Evolutionary conservation across 306 rosid genomes (phyloP).

Genomic region (Pueraria montana): DNA sequence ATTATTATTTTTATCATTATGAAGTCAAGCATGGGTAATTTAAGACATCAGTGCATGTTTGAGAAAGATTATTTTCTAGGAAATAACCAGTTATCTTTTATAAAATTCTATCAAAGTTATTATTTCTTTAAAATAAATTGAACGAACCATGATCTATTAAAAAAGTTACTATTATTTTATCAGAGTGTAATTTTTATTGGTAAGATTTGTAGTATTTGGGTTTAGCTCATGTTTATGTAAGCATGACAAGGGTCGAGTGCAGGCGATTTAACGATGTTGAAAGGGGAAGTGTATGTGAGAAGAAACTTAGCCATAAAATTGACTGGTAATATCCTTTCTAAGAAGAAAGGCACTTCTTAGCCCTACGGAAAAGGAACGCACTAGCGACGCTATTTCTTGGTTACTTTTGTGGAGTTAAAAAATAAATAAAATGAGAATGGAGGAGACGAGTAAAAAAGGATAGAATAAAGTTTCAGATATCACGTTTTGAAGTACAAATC

Average conservation of each 20-base stretch:
- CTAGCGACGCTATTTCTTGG: slow-evolving; percentile 52
- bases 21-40: background rate
- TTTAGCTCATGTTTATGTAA: background rate
- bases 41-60: background rate
- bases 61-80: background rate
- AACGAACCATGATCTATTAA: background rate
- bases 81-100: background rate
- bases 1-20: too few relatives aligned
- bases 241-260: slow-evolving; percentile 17
- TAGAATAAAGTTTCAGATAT: slow-evolving; percentile 33
- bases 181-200: background rate
- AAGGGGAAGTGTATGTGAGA: background rate
- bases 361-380: background rate
- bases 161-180: too few relatives aligned
- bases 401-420: slow-evolving; percentile 15
- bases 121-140: background rate
- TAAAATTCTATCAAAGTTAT: background rate
- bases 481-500: slow-evolving; percentile 11
- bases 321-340: too few relatives aligned
- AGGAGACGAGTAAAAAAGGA: slow-evolving; percentile 36
- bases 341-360: too few relatives aligned
- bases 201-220: background rate
- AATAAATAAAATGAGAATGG: background rate
- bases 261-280: background rate
- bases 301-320: background rate